phyloP scores from a whole-genome alignment of 2,329 filamentous ascomycete genomes.

The Scolecobasidium constrictum region DNA sequence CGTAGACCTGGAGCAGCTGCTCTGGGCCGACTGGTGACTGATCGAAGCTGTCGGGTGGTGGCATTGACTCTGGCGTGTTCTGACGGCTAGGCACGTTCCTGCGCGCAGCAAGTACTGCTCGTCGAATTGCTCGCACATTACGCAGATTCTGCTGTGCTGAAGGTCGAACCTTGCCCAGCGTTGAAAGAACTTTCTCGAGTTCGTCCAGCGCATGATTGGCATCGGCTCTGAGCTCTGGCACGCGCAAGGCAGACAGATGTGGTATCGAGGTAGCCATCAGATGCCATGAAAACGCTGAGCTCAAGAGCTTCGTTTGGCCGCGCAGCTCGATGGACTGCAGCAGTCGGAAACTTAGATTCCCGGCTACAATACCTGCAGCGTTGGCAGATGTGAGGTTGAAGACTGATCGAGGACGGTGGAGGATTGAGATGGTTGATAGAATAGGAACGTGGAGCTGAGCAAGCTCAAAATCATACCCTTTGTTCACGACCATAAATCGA shows the following conservation, averaged over 20 bases:
- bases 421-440: neutral
- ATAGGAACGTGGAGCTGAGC: neutral
- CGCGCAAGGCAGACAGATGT: neutral
- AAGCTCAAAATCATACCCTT: neutral
- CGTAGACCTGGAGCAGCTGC: neutral
- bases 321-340: neutral
- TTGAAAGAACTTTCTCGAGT: neutral
- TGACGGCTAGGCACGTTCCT: neutral
- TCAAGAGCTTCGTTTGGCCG: neutral
- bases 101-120: neutral
- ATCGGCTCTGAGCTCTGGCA: neutral
- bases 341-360: neutral
- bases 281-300: neutral
- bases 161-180: neutral
- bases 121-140: neutral
- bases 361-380: neutral
- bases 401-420: neutral
- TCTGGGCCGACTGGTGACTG: neutral
- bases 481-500: neutral
- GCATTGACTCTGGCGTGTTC: neutral
- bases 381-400: neutral
- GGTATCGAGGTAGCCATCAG: neutral
- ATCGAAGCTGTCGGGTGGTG: neutral
- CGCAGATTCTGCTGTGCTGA: neutral
- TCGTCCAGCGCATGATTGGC: neutral